Evolutionary conservation across 176 grass and related monocot genomes (phyloP), one percentile per base, ranked within the genome.

Genomic region (Triticum urartu): DNA sequence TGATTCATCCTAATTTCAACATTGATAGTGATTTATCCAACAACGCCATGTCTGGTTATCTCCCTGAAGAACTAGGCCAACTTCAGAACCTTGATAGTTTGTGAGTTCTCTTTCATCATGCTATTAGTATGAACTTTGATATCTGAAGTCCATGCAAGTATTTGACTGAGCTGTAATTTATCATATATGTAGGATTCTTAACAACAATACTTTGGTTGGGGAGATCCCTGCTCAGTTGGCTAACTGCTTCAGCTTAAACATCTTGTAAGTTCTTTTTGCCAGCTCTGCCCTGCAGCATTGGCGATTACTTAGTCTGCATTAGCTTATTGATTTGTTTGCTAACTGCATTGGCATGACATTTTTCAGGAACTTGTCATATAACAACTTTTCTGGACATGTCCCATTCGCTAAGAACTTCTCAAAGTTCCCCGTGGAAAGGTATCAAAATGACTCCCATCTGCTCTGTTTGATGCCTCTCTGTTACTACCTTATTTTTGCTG

Each of bases 311-410:
- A 3, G 5, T 42, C 24, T 43, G 39, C 68, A 90, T 74, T 60
- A 38, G 83, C 64, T 60, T 18, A 81, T 81, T 6, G 50, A 64
- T 72, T 1, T 59, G 18, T 59, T 59, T 59, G 56, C 56, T 21
- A 59, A 59, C 56, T 59, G 56, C 56, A 59, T 21, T 21, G 56
- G 6, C 56, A 9, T 88, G 20, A 72, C 71, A 71, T 13, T 83
- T 83, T 89, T 94, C 85, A 99, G 97, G 85, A 96, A 99, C 72
- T 85, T 99, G 7, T 99, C 97, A 15, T 94, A 86, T 86, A 99
- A 99, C 81, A 99, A 97, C 77, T 91, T 99, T 47, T 93, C 97
- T 74, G 97, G 97, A 79, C 76, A 88, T 26, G 54, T 94, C 68
- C 97, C 97, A 56, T 82, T 82, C 0, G 68, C 83, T 50, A 93